phyloP scores from a whole-genome alignment of 1,284 basidiomycete genomes.

The Phenoliferia sp. region DNA sequence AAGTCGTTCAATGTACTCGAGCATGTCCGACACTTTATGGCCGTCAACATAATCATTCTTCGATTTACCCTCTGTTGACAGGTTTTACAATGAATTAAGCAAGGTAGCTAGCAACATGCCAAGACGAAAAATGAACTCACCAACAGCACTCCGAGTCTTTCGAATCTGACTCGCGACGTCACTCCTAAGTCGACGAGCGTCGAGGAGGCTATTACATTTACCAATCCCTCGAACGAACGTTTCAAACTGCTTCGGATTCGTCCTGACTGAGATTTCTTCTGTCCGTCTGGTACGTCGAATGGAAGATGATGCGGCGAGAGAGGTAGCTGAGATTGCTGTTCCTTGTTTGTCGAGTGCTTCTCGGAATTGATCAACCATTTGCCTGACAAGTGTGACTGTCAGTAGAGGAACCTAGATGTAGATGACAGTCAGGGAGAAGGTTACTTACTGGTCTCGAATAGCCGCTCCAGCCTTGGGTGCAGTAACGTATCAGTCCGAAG shows the following conservation, averaged over 20 bases:
- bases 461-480: conserved; percentile 69
- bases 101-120: neutral
- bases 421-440: neutral
- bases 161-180: conserved; percentile 84
- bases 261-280: conserved; percentile 36
- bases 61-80: conserved; percentile 7
- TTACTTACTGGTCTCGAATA: conserved; percentile 76
- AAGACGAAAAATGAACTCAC: conserved; percentile 7
- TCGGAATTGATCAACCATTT: conserved; percentile 51
- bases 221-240: conserved; percentile 79
- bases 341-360: conserved; percentile 45
- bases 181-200: conserved; percentile 82
- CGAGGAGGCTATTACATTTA: conserved; percentile 71
- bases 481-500: neutral
- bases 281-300: neutral
- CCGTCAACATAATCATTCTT: conserved; percentile 69
- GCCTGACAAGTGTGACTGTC: conserved; percentile 25
- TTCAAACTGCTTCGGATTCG: conserved; percentile 68
- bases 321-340: conserved; percentile 1
- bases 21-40: conserved; percentile 45
- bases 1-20: conserved; percentile 79
- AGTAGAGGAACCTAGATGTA: neutral
- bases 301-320: neutral
- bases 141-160: conserved; percentile 58
- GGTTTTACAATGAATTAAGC: too few relatives aligned